Conservation (phyloP, 441 rosid genomes). For the Bocquillonia castaneifolia region DNA sequence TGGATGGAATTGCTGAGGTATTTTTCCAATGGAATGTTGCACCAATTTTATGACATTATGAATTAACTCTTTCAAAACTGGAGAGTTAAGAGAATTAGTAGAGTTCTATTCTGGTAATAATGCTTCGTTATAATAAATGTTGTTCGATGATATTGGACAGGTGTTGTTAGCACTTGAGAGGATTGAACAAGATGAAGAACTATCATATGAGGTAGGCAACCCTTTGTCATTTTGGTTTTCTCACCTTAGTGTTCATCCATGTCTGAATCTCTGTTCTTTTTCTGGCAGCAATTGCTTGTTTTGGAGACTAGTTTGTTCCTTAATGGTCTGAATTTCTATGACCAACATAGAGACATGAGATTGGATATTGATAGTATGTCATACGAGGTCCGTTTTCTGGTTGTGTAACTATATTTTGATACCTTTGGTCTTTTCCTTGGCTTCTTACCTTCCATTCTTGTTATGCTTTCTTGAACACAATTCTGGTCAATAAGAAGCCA, state of each 20-base stretch:
- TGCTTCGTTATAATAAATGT: conserved; percentile 5
- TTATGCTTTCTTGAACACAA: neutral
- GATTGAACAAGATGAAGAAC: conserved; percentile 75
- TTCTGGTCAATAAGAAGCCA: neutral
- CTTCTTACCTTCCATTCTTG: neutral
- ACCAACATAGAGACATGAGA: conserved; percentile 94
- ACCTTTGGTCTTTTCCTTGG: neutral
- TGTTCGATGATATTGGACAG: conserved; percentile 36
- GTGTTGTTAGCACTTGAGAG: conserved; percentile 77
- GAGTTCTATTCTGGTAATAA: conserved; percentile 3
- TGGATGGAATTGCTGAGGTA: conserved; percentile 98
- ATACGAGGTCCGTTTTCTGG: conserved; percentile 58
- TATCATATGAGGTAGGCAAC: conserved; percentile 66
- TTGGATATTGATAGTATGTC: conserved; percentile 96
- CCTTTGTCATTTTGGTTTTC: conserved; percentile 20
- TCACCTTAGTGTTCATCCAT: neutral
- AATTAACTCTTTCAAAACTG: neutral
- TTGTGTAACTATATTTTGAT: neutral
- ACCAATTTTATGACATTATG: neutral
- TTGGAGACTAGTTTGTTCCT: conserved; percentile 71
- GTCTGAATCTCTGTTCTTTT: conserved; percentile 16
- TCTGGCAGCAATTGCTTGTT: conserved; percentile 70
- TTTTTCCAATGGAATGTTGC: neutral
- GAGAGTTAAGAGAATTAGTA: neutral
- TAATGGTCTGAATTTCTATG: conserved; percentile 61